Conservation (phyloP, 495 filamentous ascomycete genomes). For the Xylaria venustula region DNA sequence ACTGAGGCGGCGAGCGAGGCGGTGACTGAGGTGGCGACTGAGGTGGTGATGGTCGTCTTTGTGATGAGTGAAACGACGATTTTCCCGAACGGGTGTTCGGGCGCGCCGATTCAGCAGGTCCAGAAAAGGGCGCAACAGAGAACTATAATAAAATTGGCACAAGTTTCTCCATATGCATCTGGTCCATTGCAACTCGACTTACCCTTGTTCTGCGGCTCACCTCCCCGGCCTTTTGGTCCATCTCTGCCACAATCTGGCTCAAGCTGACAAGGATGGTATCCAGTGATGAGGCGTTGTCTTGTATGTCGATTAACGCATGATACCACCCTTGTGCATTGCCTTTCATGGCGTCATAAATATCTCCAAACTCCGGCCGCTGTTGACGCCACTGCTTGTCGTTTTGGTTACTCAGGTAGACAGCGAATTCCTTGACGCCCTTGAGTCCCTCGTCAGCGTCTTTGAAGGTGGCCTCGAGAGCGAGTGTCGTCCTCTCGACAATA, state of each 20-base stretch:
- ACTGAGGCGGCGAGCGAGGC: constrained; percentile 4
- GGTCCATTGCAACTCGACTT: constrained; percentile 18
- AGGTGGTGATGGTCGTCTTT: background rate
- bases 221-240: constrained; percentile 71
- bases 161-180: background rate
- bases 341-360: constrained; percentile 77
- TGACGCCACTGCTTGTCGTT: constrained; percentile 57
- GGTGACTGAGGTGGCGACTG: no score
- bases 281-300: constrained; percentile 61
- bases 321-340: constrained; percentile 87
- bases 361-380: constrained; percentile 50
- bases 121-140: constrained; percentile 13
- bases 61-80: background rate
- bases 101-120: background rate
- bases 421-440: constrained; percentile 71
- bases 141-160: constrained; percentile 8
- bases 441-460: constrained; percentile 78
- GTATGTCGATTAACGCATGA: constrained; percentile 66
- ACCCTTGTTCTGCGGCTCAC: constrained; percentile 65
- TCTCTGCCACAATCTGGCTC: constrained; percentile 66
- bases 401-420: constrained; percentile 67
- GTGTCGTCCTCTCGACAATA: constrained; percentile 74
- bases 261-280: constrained; percentile 63
- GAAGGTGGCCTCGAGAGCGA: constrained; percentile 69
- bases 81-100: background rate